These are phyloP conservation scores for Salicornia ramosissima DNA, from an alignment of 148 eudicot genomes.

Conservation along the genomic window DNA sequence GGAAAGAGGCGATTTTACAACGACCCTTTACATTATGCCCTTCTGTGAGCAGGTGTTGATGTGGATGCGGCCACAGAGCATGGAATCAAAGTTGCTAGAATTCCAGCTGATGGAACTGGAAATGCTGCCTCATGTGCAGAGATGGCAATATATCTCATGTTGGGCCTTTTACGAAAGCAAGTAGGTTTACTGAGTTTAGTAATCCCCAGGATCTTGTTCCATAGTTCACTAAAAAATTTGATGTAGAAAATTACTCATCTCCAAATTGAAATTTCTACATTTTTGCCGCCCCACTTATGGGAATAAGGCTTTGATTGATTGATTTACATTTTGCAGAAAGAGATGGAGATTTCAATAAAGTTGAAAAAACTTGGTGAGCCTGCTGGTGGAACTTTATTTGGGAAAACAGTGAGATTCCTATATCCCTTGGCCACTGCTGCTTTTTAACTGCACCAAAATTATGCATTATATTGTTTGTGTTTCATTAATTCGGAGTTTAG, in stretches of 20 bases:
- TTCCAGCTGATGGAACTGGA: constrained; percentile 64
- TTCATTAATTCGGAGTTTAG: too few relatives aligned
- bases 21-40: not conserved
- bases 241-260: not conserved
- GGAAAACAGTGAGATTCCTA: constrained; percentile 67
- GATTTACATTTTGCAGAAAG: constrained; percentile 43
- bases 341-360: constrained; percentile 69
- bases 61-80: constrained; percentile 62
- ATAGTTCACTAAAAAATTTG: not conserved
- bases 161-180: constrained; percentile 92
- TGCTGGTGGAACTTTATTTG: constrained; percentile 67
- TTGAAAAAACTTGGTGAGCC: constrained; percentile 75
- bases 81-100: constrained; percentile 88
- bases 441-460: too few relatives aligned
- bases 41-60: constrained; percentile 60
- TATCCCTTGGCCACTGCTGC: not conserved
- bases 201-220: not conserved
- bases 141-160: constrained; percentile 87
- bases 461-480: too few relatives aligned
- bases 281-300: not conserved
- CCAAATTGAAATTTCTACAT: not conserved
- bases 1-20: not conserved
- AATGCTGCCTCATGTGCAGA: constrained; percentile 96
- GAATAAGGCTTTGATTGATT: not conserved
- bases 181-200: constrained; percentile 28